Percentiles rank a stretch among this genome's conserved stretches.
Conservation (phyloP, 169 alveolate genomes). For the Besnoitia besnoiti region DNA sequence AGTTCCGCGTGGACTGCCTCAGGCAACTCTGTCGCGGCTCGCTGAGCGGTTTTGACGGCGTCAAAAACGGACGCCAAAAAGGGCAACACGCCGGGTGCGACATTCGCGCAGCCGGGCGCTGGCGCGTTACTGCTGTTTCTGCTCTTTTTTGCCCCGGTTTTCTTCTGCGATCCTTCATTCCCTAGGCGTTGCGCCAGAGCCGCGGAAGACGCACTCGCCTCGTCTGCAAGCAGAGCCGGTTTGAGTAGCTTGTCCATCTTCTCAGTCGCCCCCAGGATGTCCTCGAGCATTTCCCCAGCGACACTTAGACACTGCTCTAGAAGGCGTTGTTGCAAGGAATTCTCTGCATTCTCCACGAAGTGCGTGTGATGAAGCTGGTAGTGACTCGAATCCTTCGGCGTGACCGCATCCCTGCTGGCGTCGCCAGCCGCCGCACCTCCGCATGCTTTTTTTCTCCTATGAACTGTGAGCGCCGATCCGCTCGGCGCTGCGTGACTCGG, state of each 20-base stretch:
- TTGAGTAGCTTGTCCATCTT: neutral
- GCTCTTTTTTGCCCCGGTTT: neutral
- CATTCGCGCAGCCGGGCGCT: neutral
- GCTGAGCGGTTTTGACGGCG: slow-evolving; percentile 26
- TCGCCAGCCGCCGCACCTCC: neutral
- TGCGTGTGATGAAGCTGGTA: neutral
- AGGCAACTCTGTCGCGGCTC: slow-evolving; percentile 26
- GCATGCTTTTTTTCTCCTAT: neutral
- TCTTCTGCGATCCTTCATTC: neutral
- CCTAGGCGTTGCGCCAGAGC: neutral
- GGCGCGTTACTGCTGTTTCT: neutral
- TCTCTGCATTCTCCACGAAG: neutral
- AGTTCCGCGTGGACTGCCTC: neutral
- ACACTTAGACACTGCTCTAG: neutral
- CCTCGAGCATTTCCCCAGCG: neutral
- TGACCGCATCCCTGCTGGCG: neutral
- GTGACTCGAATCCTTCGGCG: neutral
- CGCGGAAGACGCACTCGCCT: neutral
- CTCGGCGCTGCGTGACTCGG: neutral
- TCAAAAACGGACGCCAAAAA: neutral
- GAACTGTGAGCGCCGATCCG: neutral
- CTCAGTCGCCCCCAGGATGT: neutral
- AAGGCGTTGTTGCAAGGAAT: neutral
- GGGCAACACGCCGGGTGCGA: neutral
- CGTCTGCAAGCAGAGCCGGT: neutral